Percentiles rank a stretch among this genome's conserved stretches.
Conservation (phyloP, 805 yeast species). For the Myxozyma geophila region DNA sequence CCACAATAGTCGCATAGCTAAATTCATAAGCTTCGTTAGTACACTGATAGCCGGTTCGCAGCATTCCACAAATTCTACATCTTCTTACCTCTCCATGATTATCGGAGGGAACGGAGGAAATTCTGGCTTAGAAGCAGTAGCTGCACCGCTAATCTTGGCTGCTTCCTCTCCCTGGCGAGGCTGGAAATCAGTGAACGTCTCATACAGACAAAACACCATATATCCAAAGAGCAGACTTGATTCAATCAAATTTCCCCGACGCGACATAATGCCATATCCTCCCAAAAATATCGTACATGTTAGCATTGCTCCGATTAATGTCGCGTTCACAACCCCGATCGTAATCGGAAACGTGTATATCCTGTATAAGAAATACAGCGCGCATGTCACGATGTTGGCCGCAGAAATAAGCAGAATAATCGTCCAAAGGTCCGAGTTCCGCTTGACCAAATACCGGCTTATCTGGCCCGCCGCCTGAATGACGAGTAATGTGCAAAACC, state of each 20-base stretch:
- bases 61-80: no score
- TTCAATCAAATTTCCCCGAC: conserved; percentile 88
- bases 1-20: conserved; percentile 44
- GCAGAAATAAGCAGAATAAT: conserved; percentile 71
- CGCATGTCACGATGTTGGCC: conserved; percentile 74
- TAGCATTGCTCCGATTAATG: conserved; percentile 82
- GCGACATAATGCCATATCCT: conserved; percentile 79
- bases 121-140: conserved; percentile 24
- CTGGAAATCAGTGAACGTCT: conserved; percentile 86
- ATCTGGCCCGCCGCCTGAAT: conserved; percentile 91
- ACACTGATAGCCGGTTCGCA: not conserved
- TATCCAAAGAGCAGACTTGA: conserved; percentile 84
- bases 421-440: conserved; percentile 66
- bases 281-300: conserved; percentile 77
- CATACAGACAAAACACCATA: conserved; percentile 89
- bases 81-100: conserved; percentile 44
- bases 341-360: conserved; percentile 75
- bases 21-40: conserved; percentile 23
- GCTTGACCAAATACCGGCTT: conserved; percentile 64
- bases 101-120: conserved; percentile 46
- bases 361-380: conserved; percentile 77
- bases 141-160: not conserved
- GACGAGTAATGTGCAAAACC: conserved; percentile 87
- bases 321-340: conserved; percentile 73
- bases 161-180: conserved; percentile 11